Percentiles rank a stretch among this genome's conserved stretches.
phyloP scores from a whole-genome alignment of 129 eudicot species.

The Pittosporum tobira region DNA sequence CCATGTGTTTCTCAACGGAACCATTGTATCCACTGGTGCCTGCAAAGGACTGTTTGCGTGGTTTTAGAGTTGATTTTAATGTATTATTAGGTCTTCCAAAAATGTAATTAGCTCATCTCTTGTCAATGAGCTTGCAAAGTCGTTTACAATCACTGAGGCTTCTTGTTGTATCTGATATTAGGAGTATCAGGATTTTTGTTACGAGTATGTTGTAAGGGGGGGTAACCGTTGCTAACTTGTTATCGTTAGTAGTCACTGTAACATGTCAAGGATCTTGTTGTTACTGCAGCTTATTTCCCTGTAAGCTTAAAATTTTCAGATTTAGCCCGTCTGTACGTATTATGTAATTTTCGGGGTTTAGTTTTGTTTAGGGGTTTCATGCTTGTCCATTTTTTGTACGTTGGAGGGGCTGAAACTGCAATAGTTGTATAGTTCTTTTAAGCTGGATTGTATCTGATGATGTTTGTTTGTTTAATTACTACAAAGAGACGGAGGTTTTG shows the following conservation, averaged over 20 bases:
- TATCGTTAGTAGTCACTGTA: constrained; percentile 25
- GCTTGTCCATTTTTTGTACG: constrained; percentile 27
- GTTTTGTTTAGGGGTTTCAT: constrained; percentile 16
- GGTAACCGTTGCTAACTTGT: constrained; percentile 7
- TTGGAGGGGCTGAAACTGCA: constrained; percentile 25
- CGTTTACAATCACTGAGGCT: background rate
- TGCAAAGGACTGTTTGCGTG: constrained; percentile 5
- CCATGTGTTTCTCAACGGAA: constrained; percentile 13
- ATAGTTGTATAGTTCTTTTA: constrained; percentile 10
- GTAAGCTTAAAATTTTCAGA: constrained; percentile 18
- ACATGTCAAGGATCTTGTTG: background rate
- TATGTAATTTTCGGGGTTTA: constrained; percentile 17
- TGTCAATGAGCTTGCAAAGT: constrained; percentile 14
- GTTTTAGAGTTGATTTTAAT: constrained; percentile 9
- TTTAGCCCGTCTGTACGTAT: constrained; percentile 16
- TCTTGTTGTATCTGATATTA: background rate
- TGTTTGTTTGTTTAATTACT: background rate
- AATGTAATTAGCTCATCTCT: constrained; percentile 16
- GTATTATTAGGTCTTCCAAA: constrained; percentile 12
- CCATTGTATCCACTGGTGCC: constrained; percentile 16
- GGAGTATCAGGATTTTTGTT: background rate
- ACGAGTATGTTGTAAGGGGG: background rate
- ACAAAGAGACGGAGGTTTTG: background rate
- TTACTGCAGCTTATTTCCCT: constrained; percentile 7
- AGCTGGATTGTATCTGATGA: constrained; percentile 9